Base-by-base conservation (phyloP, 2,329 filamentous ascomycete genomes). In the Trichoderma semiorbis region DNA sequence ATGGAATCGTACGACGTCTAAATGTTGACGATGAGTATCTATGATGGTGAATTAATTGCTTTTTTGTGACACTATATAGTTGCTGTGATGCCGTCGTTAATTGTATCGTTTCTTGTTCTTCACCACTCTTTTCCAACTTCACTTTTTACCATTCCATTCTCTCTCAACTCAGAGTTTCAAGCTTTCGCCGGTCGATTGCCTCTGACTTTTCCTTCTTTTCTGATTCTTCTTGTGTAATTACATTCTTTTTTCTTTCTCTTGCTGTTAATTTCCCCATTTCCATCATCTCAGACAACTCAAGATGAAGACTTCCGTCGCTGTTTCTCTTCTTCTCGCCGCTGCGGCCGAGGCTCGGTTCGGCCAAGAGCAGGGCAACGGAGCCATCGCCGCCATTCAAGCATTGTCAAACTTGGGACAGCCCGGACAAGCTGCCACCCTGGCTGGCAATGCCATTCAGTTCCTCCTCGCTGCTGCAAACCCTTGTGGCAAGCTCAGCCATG, bases 321-420 rank as follows among this genome's bases (percentile, higher is more conserved):
- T 43, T 24, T 39, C 36, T 32, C 50, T 58, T 58, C 21, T 58
- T 18, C 34, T 68, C 18, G 50, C 65, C 53, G 36, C 57, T 30
- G 26, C 65, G 53, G 65, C 65, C n/a, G 50, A 68, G 34, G 65
- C 65, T 24, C 65, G 65, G 5, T 68, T 68, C 53, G 50, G 50
- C 12, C 65, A 68, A 16, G 65, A 68, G 57, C 65, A 68, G 16
- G 65, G 65, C 65, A 68, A 68, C n/a, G 65, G 65, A 16, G 65
- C 65, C 18, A 68, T 68, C 3, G 16, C 65, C 18, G 65, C 65
- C 3, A 68, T 68, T 7, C 50, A 53, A 11, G 65, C 65, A 16
- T 58, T 68, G 34, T 43, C 65, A 43, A 7, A 68, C 34, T 16
- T 68, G 50, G 65, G 65, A 5, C 65, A 68, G 5, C 65, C 65